Base-by-base conservation (phyloP, 768 basidiomycete genomes). In the Trametes meyenii region DNA sequence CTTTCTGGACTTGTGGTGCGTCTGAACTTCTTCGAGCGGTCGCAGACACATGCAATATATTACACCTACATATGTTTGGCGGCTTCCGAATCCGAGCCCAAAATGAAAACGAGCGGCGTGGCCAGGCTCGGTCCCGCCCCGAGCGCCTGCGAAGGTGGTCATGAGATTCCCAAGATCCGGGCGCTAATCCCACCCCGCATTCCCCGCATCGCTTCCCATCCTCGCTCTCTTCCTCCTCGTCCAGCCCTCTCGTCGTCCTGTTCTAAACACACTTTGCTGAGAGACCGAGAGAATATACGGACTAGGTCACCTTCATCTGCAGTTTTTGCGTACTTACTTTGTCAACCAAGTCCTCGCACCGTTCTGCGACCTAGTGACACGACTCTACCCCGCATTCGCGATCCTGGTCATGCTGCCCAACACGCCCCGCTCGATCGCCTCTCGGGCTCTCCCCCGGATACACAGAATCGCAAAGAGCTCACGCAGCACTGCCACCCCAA, bases 161-260 rank as follows among this genome's bases (percentile, higher is more conserved):
- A 58, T 50, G 57, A 50, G 57, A 58, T 50, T 48, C 10, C 10
- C 57, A 50, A 50, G 57, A 58, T 58, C 57, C 57, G 57, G 57
- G 57, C 57, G 57, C 50, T 42, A 43, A 50, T 17, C 26, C 48
- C 40, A 17, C 57, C 57, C 57, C 57, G 57, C 57, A 58, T 40
- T 49, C 56, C 35, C 48, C 36, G 45, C 45, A 38, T 42, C 33
- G 42, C 12, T 10, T 21, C 44, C 39, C 44, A 26, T 38, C 42
- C 19, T 50, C 56, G 1, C 36, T 38, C 3, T 21, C 49, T 3
- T 51, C 49, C 49, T 42, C 48, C 7, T 35, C 24, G 48, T 58
- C 40, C 6, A 3, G 39, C 19, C 48, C 23, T 17, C 48, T 21
- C 16, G 3, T 50, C 39, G 23, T 23, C 36, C 38, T 58, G 4